Conservation (phyloP, 192 early-diverging fungal genomes). For the Entophlyctis luteolus region DNA sequence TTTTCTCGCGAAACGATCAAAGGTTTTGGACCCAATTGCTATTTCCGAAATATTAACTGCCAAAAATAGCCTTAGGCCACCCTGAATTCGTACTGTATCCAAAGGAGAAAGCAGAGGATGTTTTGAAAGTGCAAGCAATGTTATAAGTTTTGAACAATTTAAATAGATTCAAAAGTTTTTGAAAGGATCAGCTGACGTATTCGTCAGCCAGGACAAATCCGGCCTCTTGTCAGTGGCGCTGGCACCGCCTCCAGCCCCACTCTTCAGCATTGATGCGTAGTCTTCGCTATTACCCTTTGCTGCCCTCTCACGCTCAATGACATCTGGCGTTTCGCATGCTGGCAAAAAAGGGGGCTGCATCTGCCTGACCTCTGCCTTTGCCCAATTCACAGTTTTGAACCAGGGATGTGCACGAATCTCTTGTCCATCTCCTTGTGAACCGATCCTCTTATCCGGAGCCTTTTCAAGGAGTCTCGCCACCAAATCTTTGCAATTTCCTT, state of each 20-base stretch:
- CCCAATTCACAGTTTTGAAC: conserved; percentile 65
- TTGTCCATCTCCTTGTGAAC: conserved; percentile 28
- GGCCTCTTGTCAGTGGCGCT: background rate
- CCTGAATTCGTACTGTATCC: background rate
- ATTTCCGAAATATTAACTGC: no score
- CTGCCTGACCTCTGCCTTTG: conserved; percentile 29
- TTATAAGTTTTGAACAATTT: background rate
- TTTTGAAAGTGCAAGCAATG: background rate
- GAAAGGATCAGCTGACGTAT: background rate
- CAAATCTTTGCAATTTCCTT: conserved; percentile 35
- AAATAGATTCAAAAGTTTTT: background rate
- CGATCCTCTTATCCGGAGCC: conserved; percentile 37
- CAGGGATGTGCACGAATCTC: conserved; percentile 65
- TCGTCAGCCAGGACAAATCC: conserved; percentile 6
- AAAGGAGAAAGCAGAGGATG: background rate
- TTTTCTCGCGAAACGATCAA: no score
- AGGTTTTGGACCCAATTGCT: no score
- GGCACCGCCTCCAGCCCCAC: background rate
- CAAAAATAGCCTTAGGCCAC: background rate
- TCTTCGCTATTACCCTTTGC: conserved; percentile 27
- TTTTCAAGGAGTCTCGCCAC: conserved; percentile 32
- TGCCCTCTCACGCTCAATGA: conserved; percentile 33
- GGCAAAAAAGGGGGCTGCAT: conserved; percentile 38
- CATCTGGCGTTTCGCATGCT: conserved; percentile 34
- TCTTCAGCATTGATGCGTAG: conserved; percentile 14